phyloP scores from a whole-genome alignment of 768 basidiomycete genomes.

The Lentinus brumalis region DNA sequence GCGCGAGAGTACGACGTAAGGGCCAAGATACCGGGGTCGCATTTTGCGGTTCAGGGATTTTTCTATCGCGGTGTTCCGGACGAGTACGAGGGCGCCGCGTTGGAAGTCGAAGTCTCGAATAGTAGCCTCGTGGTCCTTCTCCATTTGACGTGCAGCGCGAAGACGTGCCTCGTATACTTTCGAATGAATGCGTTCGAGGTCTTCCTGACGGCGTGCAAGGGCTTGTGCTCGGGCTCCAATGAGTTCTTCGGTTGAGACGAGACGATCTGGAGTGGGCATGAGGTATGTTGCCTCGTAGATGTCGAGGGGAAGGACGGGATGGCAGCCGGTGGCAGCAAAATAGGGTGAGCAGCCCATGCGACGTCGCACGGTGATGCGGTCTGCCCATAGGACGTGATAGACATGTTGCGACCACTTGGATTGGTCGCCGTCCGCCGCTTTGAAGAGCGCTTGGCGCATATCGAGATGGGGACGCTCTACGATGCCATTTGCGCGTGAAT shows the following conservation, averaged over 20 bases:
- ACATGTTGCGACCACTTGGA: constrained; percentile 26
- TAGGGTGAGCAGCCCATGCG: constrained; percentile 36
- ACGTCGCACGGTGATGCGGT: constrained; percentile 33
- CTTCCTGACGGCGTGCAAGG: constrained; percentile 16
- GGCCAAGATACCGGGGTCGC: constrained; percentile 29
- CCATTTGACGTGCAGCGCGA: constrained; percentile 14
- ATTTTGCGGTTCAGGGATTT: constrained; percentile 28
- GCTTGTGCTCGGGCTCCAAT: constrained; percentile 16
- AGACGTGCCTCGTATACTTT: constrained; percentile 11
- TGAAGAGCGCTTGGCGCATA: constrained; percentile 24
- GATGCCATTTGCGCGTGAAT: constrained; percentile 28
- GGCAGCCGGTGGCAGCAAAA: constrained; percentile 19
- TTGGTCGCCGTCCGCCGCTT: constrained; percentile 20
- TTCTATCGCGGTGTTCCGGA: constrained; percentile 32
- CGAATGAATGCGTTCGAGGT: constrained; percentile 9
- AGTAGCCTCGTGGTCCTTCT: constrained; percentile 11
- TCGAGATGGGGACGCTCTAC: constrained; percentile 25
- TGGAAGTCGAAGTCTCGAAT: constrained; percentile 31
- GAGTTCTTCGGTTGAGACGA: constrained; percentile 19
- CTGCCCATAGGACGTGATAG: constrained; percentile 38
- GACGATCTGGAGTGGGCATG: constrained; percentile 3
- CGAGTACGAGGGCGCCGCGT: constrained; percentile 31
- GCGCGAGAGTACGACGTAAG: constrained; percentile 25
- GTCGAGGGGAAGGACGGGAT: constrained; percentile 27
- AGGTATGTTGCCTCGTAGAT: constrained; percentile 23